Conservation (phyloP, 371 early-diverging fungal genomes). For the Rhizopus microsporus region DNA sequence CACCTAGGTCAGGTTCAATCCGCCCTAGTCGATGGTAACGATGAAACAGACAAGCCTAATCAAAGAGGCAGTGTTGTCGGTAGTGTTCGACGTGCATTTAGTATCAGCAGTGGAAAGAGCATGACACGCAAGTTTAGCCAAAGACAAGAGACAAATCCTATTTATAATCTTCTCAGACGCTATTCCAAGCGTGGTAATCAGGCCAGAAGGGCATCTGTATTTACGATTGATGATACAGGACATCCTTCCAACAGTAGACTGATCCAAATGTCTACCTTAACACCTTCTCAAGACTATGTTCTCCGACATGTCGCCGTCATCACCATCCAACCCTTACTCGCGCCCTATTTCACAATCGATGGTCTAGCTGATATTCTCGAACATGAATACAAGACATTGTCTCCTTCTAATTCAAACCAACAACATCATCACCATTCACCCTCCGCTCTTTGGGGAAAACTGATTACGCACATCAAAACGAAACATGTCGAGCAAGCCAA, state of each 20-base stretch:
- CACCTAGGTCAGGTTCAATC: constrained; percentile 15
- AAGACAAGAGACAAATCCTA: not conserved
- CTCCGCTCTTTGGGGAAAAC: constrained; percentile 58
- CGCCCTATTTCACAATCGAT: constrained; percentile 50
- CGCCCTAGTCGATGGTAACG: not conserved
- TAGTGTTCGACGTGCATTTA: constrained; percentile 24
- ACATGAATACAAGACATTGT: constrained; percentile 2
- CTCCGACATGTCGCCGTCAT: constrained; percentile 79
- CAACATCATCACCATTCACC: constrained; percentile 9
- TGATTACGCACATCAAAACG: constrained; percentile 51
- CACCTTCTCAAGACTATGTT: constrained; percentile 52
- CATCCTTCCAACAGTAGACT: not conserved
- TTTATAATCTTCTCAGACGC: not conserved
- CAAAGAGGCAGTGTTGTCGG: not conserved
- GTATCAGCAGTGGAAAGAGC: constrained; percentile 2
- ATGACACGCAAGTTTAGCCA: not conserved
- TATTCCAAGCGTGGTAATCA: not conserved
- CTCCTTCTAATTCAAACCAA: not conserved
- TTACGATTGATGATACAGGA: constrained; percentile 6
- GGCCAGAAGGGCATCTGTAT: constrained; percentile 17
- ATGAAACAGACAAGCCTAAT: too few relatives aligned
- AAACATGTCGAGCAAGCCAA: constrained; percentile 30
- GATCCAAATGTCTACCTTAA: constrained; percentile 13
- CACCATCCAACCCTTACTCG: constrained; percentile 63
- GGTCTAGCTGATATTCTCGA: constrained; percentile 65